Base-by-base conservation (phyloP, 169 alveolate species). In the Pseudocohnilembus persalinus region DNA sequence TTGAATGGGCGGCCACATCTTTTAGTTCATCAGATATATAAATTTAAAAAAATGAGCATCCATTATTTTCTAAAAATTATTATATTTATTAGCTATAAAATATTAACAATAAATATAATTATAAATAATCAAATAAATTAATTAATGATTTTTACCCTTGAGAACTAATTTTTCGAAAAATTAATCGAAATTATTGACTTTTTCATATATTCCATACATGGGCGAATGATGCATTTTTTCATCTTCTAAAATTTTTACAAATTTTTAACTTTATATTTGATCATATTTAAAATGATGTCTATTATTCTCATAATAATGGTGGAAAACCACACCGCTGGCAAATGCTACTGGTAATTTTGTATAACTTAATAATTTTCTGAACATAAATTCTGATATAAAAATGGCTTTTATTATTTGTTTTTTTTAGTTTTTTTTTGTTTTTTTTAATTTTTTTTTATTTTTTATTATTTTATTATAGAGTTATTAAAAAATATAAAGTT, bases 121-220 rank as follows among this genome's bases (percentile, higher is more conserved):
- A n/a, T n/a, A n/a, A n/a, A n/a, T n/a, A n/a, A n/a, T n/a, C n/a
- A n/a, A n/a, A n/a, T n/a, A n/a, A n/a, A n/a, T n/a, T n/a, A n/a
- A n/a, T n/a, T n/a, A n/a, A n/a, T n/a, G n/a, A 49, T 11, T 49
- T 49, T 49, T 49, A 49, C 68, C 4, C 49, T 79, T 79, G 28
- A 79, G 49, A 27, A 79, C 63, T 4, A 79, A 35, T n/a, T 79
- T 79, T 63, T 79, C 84, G n/a, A 79, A 64, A 64, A 79, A 79
- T 64, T 79, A 72, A 6, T 79, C 84, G n/a, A 34, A 34, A 15
- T 63, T 64, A 31, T 33, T 34, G 64, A 49, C 20, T 24, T n/a
- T 79, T 0, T 49, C 24, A 34, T 79, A 79, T 30, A 4, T 79
- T n/a, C 63, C 84, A 79, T 79, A 79, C 1, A 79, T n/a, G 11